Evolutionary conservation across 73 alveolate species (phyloP).

Genomic region (Symbiodinium natans): DNA sequence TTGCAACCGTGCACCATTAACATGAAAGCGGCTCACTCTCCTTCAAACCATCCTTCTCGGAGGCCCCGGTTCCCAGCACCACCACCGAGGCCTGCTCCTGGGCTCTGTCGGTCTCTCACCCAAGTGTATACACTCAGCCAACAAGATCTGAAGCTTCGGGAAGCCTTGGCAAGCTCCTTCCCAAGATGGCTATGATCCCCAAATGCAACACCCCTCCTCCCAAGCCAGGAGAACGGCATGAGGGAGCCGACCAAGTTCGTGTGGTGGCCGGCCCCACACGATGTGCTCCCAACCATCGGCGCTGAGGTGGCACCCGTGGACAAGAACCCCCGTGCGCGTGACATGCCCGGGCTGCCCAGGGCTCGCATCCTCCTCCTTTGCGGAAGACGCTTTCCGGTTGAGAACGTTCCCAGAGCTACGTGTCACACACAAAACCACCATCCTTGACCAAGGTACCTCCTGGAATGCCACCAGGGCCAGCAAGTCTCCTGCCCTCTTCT

Average conservation of each 20-base stretch:
- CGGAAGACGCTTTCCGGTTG: neutral
- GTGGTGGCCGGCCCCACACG: conserved; percentile 20
- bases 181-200: no score
- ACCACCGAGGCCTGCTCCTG: conserved; percentile 26
- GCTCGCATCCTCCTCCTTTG: neutral
- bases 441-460: neutral
- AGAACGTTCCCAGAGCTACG: no score
- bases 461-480: neutral
- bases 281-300: conserved; percentile 33
- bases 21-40: neutral
- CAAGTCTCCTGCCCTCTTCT: conserved; percentile 5
- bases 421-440: no score
- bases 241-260: conserved; percentile 20
- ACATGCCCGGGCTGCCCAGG: neutral
- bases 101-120: neutral
- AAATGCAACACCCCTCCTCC: conserved; percentile 11
- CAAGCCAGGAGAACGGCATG: conserved; percentile 18
- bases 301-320: conserved; percentile 25
- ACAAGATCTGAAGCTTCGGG: no score
- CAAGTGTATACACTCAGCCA: no score
- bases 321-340: conserved; percentile 6
- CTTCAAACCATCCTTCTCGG: conserved; percentile 23
- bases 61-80: conserved; percentile 19
- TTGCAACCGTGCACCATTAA: no score
- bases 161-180: no score